A percentile compares a stretch with the other conserved stretches of the same genome.
These are phyloP conservation scores for Amaranthus cruentus DNA, from an alignment of 148 eudicot genomes.

Conservation along the genomic window DNA sequence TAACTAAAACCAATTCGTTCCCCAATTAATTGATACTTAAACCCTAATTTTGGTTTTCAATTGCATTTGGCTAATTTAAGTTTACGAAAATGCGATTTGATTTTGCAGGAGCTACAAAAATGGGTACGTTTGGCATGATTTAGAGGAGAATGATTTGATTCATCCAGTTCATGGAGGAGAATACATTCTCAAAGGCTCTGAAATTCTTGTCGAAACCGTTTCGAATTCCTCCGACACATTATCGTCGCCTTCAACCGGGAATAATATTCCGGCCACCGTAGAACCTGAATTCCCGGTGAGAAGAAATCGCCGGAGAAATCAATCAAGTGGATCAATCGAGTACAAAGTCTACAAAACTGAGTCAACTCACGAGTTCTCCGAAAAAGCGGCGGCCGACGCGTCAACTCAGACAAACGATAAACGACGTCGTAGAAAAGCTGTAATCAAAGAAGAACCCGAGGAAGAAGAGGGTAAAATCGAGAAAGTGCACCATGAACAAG, in stretches of 20 bases:
- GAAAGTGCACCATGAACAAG: no score
- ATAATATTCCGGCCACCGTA: constrained; percentile 11
- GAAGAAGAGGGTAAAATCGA: no score
- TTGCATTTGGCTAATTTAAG: background rate
- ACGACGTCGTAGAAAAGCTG: constrained; percentile 45
- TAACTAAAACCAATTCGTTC: constrained; percentile 6
- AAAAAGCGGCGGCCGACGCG: constrained; percentile 63
- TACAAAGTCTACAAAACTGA: constrained; percentile 69
- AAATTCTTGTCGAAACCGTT: constrained; percentile 30
- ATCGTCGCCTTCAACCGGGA: constrained; percentile 35
- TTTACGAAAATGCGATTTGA: background rate
- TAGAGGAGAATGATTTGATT: constrained; percentile 68
- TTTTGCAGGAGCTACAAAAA: constrained; percentile 69
- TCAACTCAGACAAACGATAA: constrained; percentile 86
- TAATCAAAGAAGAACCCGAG: background rate
- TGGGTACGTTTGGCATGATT: constrained; percentile 93
- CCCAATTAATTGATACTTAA: background rate
- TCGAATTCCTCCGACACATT: constrained; percentile 35
- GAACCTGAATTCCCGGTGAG: constrained; percentile 16
- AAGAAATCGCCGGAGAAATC: constrained; percentile 50
- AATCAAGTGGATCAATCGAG: constrained; percentile 74
- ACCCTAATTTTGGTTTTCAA: background rate
- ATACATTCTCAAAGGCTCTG: constrained; percentile 90
- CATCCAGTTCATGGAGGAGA: constrained; percentile 80
- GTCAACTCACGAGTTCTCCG: constrained; percentile 32